Evolutionary conservation across 345 rosid genomes (phyloP).

Genomic region (Turnera subulata): DNA sequence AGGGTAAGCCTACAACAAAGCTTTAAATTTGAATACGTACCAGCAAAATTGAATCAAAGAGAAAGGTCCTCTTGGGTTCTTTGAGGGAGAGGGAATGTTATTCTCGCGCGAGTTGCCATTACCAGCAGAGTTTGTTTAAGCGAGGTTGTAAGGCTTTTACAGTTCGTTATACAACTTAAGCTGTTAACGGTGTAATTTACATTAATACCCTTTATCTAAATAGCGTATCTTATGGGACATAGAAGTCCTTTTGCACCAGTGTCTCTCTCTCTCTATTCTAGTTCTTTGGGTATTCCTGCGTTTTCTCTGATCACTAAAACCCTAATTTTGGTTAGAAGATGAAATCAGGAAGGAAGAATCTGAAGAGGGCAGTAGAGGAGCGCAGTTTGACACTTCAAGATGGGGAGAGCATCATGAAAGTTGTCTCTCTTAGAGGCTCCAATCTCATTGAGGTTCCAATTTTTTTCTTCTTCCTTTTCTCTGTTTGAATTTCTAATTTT

Average conservation of each 20-base stretch:
- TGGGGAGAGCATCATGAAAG: constrained; percentile 69
- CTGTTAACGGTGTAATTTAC: background rate
- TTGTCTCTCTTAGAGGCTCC: constrained; percentile 84
- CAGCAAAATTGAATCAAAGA: background rate
- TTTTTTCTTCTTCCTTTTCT: background rate
- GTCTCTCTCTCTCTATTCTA: no score
- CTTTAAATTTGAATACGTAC: background rate
- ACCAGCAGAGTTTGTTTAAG: background rate
- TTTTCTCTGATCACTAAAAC: background rate
- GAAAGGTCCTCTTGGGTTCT: background rate
- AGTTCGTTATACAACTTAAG: background rate
- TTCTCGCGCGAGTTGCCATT: constrained; percentile 2
- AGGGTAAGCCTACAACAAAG: background rate
- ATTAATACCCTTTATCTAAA: background rate
- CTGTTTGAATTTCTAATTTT: background rate
- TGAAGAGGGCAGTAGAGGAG: constrained; percentile 67
- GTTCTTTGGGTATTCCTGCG: no score
- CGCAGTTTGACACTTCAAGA: constrained; percentile 48
- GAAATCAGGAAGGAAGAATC: constrained; percentile 86
- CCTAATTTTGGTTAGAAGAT: constrained; percentile 26
- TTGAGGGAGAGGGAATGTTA: background rate
- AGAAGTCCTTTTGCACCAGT: no score
- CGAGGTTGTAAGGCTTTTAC: no score
- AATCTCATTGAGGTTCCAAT: constrained; percentile 68
- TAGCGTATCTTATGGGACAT: no score